Conservation (phyloP, 2,329 filamentous ascomycete species). For the Sporothrix mexicana region DNA sequence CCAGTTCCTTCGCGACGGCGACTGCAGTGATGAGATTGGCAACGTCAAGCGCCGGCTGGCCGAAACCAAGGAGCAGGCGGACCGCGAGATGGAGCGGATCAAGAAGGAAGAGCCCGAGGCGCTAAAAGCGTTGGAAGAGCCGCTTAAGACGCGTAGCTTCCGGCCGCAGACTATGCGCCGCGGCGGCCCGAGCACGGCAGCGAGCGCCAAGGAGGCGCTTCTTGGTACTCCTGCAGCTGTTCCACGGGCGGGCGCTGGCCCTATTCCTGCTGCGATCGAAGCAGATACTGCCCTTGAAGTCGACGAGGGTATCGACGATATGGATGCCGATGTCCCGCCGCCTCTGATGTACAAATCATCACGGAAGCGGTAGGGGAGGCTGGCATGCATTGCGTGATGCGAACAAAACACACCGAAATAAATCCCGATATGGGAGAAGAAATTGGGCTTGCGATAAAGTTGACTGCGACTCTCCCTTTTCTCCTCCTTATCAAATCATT, state of each 20-base stretch:
- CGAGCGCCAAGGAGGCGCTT: constrained; percentile 36
- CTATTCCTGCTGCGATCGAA: constrained; percentile 24
- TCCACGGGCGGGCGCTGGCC: neutral
- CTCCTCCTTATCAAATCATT: neutral
- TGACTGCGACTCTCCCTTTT: neutral
- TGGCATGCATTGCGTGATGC: neutral
- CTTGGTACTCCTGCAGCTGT: neutral
- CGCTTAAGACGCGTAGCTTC: constrained; percentile 55
- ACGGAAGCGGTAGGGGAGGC: constrained; percentile 40
- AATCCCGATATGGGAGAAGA: neutral
- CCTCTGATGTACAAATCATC: constrained; percentile 53
- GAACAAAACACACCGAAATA: neutral
- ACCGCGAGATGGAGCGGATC: constrained; percentile 63
- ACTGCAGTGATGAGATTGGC: constrained; percentile 77
- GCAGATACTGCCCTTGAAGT: constrained; percentile 43
- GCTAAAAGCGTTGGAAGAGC: constrained; percentile 47
- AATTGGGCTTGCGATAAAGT: neutral
- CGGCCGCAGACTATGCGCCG: constrained; percentile 61
- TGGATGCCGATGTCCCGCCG: constrained; percentile 47
- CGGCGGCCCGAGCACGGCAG: constrained; percentile 45
- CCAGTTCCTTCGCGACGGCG: constrained; percentile 85
- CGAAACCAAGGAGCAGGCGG: constrained; percentile 66
- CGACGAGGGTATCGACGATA: constrained; percentile 52
- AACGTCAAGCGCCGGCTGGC: constrained; percentile 70
- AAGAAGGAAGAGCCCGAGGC: constrained; percentile 58